phyloP scores from a whole-genome alignment of 768 basidiomycete genomes.

The Hericium alpestre region DNA sequence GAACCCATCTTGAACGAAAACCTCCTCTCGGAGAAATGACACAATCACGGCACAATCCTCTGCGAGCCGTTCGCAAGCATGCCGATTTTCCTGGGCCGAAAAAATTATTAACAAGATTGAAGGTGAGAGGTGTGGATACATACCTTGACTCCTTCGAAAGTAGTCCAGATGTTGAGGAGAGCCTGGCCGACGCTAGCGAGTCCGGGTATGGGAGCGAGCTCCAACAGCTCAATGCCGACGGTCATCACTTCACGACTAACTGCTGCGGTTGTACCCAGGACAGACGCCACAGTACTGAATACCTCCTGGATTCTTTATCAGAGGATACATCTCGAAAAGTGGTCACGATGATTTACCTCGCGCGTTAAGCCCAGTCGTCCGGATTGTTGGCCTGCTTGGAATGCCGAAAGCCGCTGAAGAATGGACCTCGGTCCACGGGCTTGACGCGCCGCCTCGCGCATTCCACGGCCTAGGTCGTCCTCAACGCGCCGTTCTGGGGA shows the following conservation, averaged over 20 bases:
- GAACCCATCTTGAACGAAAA: too few relatives aligned
- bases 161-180: background rate
- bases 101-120: background rate
- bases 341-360: too few relatives aligned
- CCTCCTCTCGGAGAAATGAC: background rate
- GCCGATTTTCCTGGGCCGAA: background rate
- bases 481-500: too few relatives aligned
- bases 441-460: too few relatives aligned
- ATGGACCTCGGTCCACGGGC: too few relatives aligned
- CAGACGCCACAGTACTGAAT: background rate
- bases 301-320: too few relatives aligned
- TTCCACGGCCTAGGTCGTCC: too few relatives aligned
- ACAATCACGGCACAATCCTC: background rate
- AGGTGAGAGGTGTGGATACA: background rate
- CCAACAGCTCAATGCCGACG: background rate
- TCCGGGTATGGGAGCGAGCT: background rate
- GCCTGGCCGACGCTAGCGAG: background rate
- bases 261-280: background rate
- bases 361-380: background rate
- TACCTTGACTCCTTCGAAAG: background rate
- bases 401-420: too few relatives aligned
- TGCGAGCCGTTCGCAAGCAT: background rate
- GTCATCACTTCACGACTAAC: background rate
- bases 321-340: too few relatives aligned
- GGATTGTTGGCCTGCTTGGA: too few relatives aligned